Evolutionary conservation across 2,329 filamentous ascomycete species (phyloP).

Genomic region (Aspergillus sp.): DNA sequence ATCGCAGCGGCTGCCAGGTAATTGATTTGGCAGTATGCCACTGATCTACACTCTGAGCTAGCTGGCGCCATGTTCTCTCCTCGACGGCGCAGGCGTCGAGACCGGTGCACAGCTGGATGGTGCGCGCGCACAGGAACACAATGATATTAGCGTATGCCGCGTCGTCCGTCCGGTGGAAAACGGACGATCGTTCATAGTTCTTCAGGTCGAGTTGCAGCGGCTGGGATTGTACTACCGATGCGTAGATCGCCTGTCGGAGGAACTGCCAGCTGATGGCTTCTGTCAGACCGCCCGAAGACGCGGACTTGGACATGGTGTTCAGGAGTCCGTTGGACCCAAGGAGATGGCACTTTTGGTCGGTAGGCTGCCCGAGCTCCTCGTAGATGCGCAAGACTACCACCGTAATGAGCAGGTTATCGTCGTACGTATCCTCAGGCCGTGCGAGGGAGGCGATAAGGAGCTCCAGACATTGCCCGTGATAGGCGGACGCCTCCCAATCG

Average conservation of each 20-base stretch:
- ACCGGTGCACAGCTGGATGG: constrained; percentile 22
- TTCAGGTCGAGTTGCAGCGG: constrained; percentile 29
- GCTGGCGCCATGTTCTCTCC: constrained; percentile 13
- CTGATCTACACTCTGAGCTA: constrained; percentile 17
- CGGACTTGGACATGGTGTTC: constrained; percentile 30
- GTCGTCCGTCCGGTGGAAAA: constrained; percentile 30
- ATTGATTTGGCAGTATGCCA: constrained; percentile 23
- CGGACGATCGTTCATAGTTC: constrained; percentile 30
- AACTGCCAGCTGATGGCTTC: constrained; percentile 37
- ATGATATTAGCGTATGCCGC: constrained; percentile 31
- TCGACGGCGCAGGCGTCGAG: constrained; percentile 13
- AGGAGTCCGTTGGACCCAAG: constrained; percentile 31
- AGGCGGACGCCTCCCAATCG: constrained; percentile 37
- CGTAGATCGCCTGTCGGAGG: constrained; percentile 34
- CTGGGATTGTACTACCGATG: constrained; percentile 28
- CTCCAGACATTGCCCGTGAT: constrained; percentile 39
- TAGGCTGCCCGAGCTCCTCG: constrained; percentile 32
- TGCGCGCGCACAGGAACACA: constrained; percentile 31
- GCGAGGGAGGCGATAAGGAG: constrained; percentile 39
- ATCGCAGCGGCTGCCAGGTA: constrained; percentile 26
- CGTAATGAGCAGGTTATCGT: constrained; percentile 39
- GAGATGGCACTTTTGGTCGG: constrained; percentile 29
- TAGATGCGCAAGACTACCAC: constrained; percentile 43
- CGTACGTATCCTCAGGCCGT: constrained; percentile 33
- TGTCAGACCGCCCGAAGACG: constrained; percentile 30